phyloP scores from a whole-genome alignment of 2,329 filamentous ascomycete species.

The Ascochyta lentis region DNA sequence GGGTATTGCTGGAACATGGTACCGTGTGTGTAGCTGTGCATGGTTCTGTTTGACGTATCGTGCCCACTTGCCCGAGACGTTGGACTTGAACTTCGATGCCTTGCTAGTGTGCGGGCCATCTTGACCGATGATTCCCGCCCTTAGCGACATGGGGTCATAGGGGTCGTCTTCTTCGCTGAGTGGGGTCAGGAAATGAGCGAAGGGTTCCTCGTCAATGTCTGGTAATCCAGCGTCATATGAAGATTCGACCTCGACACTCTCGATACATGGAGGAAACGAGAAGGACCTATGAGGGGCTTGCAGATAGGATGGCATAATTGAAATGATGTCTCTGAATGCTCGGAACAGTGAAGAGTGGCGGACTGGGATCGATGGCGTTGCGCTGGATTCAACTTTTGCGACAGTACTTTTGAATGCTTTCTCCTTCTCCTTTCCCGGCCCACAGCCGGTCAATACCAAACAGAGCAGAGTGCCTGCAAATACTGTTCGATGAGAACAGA shows the following conservation, averaged over 20 bases:
- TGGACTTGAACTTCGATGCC: slow-evolving; percentile 48
- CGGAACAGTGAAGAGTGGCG: slow-evolving; percentile 30
- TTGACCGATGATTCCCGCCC: slow-evolving; percentile 47
- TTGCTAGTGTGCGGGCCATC: slow-evolving; percentile 41
- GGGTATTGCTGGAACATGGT: slow-evolving; percentile 36
- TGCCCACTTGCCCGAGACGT: slow-evolving; percentile 50
- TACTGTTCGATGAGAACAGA: slow-evolving; percentile 21
- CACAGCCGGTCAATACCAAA: slow-evolving; percentile 39
- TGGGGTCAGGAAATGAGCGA: slow-evolving; percentile 52
- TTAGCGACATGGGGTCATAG: slow-evolving; percentile 46
- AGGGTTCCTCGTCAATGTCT: slow-evolving; percentile 53
- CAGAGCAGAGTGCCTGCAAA: slow-evolving; percentile 27
- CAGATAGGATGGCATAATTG: slow-evolving; percentile 46
- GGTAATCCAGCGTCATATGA: slow-evolving; percentile 33
- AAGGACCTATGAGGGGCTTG: slow-evolving; percentile 38
- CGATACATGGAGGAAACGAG: slow-evolving; percentile 46
- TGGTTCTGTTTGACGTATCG: slow-evolving; percentile 49
- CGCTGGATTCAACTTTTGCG: slow-evolving; percentile 36
- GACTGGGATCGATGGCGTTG: slow-evolving; percentile 30
- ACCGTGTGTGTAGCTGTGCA: slow-evolving; percentile 38
- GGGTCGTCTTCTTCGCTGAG: slow-evolving; percentile 52
- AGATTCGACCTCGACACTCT: slow-evolving; percentile 33
- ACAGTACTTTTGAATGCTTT: slow-evolving; percentile 27
- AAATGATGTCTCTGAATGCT: slow-evolving; percentile 32
- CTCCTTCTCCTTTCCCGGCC: slow-evolving; percentile 34